Conservation (phyloP, 306 rosid genomes). For the Clitoria ternatea region DNA sequence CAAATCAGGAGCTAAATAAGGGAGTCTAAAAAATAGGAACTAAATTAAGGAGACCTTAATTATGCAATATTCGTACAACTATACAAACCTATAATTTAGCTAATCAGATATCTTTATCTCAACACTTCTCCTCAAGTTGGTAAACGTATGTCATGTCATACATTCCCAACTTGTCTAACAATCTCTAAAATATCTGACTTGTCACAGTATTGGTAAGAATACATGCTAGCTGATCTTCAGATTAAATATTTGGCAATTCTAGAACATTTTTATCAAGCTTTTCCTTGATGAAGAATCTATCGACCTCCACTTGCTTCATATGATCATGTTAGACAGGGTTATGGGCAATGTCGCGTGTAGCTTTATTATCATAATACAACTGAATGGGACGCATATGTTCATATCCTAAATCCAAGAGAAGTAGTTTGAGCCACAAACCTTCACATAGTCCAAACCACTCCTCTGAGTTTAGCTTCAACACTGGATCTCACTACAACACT, state of each 20-base stretch:
- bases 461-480: no score
- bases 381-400: neutral
- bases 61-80: neutral
- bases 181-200: neutral
- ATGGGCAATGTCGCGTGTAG: neutral
- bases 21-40: neutral
- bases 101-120: neutral
- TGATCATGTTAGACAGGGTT: neutral
- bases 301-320: neutral
- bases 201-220: neutral
- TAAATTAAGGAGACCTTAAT: neutral
- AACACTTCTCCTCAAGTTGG: neutral
- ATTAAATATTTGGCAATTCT: no score
- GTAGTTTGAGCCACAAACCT: neutral
- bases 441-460: no score
- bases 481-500: no score
- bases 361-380: neutral
- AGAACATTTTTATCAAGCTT: no score
- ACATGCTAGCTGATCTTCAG: neutral
- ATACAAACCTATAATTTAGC: neutral
- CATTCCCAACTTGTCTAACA: neutral
- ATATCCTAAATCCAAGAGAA: neutral
- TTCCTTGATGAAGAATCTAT: neutral
- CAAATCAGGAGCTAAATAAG: neutral
- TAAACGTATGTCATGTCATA: no score